Evolutionary conservation across 1,284 basidiomycete genomes (phyloP).

Genomic region (Pisolithus thermaeus): DNA sequence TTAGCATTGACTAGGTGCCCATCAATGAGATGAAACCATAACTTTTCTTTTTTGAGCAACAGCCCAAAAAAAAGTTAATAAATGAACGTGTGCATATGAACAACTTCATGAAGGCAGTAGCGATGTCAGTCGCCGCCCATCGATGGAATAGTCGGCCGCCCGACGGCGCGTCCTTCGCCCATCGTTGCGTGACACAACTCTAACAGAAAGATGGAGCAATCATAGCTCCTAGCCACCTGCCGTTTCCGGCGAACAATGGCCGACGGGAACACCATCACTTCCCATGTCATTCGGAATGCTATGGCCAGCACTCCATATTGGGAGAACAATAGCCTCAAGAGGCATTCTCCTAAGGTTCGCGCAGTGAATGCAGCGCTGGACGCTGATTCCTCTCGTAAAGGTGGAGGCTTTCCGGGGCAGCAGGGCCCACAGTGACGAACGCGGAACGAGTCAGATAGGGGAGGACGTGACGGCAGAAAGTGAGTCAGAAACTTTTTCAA

Average conservation of each 20-base stretch:
- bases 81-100: too few species aligned
- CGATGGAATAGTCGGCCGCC: too few species aligned
- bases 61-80: too few species aligned
- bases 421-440: neutral
- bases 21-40: too few species aligned
- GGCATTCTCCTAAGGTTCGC: conserved; percentile 9
- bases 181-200: neutral
- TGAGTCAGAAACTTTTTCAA: neutral
- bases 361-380: conserved; percentile 8
- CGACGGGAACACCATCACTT: conserved; percentile 15
- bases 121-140: too few species aligned
- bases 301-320: conserved; percentile 8
- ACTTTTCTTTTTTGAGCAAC: too few species aligned
- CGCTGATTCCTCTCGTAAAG: conserved; percentile 3
- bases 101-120: too few species aligned
- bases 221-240: neutral
- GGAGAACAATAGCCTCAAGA: conserved; percentile 19
- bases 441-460: neutral
- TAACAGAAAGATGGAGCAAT: neutral
- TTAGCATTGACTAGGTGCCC: too few species aligned
- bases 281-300: neutral
- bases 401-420: neutral
- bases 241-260: conserved; percentile 14
- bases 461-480: neutral
- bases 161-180: too few species aligned